These are phyloP conservation scores for Prunella vulgaris DNA, from an alignment of 257 asterid species.

Conservation along the genomic window DNA sequence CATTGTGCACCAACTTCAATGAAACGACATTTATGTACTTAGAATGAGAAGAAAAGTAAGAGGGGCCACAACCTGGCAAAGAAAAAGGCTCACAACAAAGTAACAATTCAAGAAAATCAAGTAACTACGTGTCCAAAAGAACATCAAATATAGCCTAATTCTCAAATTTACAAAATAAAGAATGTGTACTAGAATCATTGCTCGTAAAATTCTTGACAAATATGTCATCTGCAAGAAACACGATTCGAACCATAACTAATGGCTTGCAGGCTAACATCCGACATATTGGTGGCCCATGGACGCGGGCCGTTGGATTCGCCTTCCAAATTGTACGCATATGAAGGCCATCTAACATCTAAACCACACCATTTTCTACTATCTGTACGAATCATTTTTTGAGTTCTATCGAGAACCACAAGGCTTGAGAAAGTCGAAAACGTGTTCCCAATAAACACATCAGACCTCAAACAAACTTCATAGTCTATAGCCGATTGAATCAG, in stretches of 20 bases:
- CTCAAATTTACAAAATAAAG: too few relatives aligned
- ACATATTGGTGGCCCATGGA: slow-evolving; percentile 76
- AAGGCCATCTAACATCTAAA: slow-evolving; percentile 49
- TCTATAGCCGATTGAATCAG: slow-evolving; percentile 84
- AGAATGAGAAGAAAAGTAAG: too few relatives aligned
- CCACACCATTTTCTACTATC: slow-evolving; percentile 46
- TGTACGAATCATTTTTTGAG: slow-evolving; percentile 50
- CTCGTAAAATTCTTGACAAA: not conserved
- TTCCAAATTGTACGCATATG: slow-evolving; percentile 63
- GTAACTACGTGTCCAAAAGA: not conserved
- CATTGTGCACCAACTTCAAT: too few relatives aligned
- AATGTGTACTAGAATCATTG: slow-evolving; percentile 2
- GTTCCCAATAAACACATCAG: slow-evolving; percentile 82
- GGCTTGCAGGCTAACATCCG: slow-evolving; percentile 61
- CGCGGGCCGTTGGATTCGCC: slow-evolving; percentile 54
- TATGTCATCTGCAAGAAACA: slow-evolving; percentile 42
- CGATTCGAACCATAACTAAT: slow-evolving; percentile 84
- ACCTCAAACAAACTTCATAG: slow-evolving; percentile 86
- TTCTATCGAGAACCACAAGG: slow-evolving; percentile 85
- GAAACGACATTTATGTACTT: too few relatives aligned
- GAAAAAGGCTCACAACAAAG: not conserved
- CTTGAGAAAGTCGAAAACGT: slow-evolving; percentile 92
- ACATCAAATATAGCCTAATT: not conserved
- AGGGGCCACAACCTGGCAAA: too few relatives aligned
- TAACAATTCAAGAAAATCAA: not conserved